These are phyloP conservation scores for Candida pseudoviswanathii DNA, from an alignment of 1,139 yeast species.

Conservation along the genomic window DNA sequence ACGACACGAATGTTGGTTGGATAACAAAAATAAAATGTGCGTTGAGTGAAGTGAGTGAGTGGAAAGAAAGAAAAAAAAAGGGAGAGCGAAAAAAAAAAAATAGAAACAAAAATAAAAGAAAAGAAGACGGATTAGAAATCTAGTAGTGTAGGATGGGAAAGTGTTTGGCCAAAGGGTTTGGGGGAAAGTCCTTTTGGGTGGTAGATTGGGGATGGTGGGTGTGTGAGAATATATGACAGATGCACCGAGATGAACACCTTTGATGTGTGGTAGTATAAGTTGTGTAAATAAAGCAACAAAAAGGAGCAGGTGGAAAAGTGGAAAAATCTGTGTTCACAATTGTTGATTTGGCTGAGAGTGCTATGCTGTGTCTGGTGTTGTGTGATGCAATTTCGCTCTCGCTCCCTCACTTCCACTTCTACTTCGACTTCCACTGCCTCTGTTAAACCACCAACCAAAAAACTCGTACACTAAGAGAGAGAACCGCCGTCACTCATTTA, in stretches of 20 bases:
- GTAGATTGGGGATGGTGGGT: not conserved
- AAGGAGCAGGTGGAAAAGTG: not conserved
- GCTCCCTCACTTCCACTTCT: not conserved
- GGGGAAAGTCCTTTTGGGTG: too few relatives aligned
- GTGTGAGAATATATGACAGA: not conserved
- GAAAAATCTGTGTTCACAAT: not conserved
- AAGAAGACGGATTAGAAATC: slow-evolving; percentile 1
- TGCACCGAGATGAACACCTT: not conserved
- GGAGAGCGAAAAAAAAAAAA: slow-evolving; percentile 5
- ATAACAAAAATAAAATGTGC: not conserved
- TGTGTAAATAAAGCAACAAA: not conserved
- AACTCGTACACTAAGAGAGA: too few relatives aligned
- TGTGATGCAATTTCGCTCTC: not conserved
- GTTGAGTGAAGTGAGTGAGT: not conserved
- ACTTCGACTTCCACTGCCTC: not conserved
- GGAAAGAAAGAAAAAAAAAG: slow-evolving; percentile 2
- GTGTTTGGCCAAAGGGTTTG: not conserved
- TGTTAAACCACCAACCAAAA: not conserved
- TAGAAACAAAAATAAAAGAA: not conserved
- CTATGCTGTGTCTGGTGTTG: not conserved
- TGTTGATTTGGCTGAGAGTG: not conserved
- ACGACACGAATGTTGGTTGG: not conserved
- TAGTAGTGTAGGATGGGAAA: not conserved
- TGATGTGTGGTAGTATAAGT: not conserved
- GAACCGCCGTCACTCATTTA: too few relatives aligned